phyloP scores from a whole-genome alignment of 2,329 filamentous ascomycete genomes.

The Pyricularia grisea region DNA sequence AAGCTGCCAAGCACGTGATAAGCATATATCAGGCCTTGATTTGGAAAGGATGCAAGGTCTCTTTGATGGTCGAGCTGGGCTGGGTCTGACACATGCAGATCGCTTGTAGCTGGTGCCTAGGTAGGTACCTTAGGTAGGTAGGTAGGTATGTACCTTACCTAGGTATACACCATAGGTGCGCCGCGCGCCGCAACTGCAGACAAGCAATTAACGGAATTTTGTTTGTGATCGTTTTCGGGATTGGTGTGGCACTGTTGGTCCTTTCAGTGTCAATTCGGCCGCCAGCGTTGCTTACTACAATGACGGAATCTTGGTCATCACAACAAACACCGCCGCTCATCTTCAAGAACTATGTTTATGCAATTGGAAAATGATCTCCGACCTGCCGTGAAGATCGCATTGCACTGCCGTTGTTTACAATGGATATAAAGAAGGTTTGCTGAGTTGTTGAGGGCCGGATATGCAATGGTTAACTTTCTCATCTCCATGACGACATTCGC shows the following conservation, averaged over 20 bases:
- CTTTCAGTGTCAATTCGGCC: neutral
- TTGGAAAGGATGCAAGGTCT: too few relatives aligned
- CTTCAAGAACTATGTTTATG: neutral
- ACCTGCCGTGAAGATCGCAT: neutral
- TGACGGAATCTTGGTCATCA: neutral
- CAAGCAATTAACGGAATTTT: neutral
- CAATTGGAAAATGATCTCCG: neutral
- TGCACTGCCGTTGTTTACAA: neutral
- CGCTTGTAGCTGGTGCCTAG: neutral
- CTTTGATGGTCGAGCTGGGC: neutral
- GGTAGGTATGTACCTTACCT: too few relatives aligned
- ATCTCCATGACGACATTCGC: neutral
- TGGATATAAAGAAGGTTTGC: neutral
- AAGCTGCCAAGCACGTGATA: neutral
- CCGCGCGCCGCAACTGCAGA: too few relatives aligned
- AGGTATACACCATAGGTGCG: neutral
- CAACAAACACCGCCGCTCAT: neutral
- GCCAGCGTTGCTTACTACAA: neutral
- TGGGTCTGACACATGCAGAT: neutral
- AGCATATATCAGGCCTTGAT: too few relatives aligned
- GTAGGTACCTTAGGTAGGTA: too few relatives aligned
- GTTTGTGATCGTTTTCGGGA: neutral
- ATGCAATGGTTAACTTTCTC: neutral
- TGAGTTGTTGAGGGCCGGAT: neutral
- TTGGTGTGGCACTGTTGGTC: neutral